These are phyloP conservation scores for Neophaeococcomyces mojaviensis DNA, from an alignment of 2,329 filamentous ascomycete genomes.

Conservation along the genomic window DNA sequence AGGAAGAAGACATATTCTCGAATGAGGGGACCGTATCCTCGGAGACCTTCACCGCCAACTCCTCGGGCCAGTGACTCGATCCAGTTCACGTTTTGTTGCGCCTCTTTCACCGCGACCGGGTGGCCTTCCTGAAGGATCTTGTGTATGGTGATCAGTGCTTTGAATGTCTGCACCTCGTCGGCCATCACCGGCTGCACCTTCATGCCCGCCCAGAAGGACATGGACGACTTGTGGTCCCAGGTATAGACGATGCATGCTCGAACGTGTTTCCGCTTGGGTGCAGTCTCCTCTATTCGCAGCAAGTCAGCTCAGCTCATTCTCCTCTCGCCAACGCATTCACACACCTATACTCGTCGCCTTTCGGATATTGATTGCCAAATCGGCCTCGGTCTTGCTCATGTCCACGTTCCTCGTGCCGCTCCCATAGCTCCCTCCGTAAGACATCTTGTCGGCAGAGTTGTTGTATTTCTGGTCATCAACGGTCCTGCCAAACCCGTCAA, in stretches of 20 bases:
- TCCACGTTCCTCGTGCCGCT: conserved; percentile 21
- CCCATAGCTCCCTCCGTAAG: conserved; percentile 14
- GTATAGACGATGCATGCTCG: conserved; percentile 97
- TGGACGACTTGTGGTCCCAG: conserved; percentile 95
- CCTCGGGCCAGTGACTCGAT: conserved; percentile 86
- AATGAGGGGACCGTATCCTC: conserved; percentile 83
- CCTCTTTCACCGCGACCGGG: conserved; percentile 77
- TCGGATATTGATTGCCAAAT: conserved; percentile 59
- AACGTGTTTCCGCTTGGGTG: conserved; percentile 68
- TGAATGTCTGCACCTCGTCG: conserved; percentile 98
- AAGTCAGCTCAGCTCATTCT: background rate
- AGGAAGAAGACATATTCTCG: conserved; percentile 95
- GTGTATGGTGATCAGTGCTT: conserved; percentile 92
- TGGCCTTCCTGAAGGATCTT: conserved; percentile 97
- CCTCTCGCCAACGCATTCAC: conserved; percentile 12
- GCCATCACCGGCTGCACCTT: conserved; percentile 88
- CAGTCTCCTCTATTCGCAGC: conserved; percentile 35
- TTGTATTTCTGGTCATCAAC: conserved; percentile 13
- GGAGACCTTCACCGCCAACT: conserved; percentile 65
- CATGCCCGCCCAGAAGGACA: conserved; percentile 82
- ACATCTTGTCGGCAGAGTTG: conserved; percentile 14
- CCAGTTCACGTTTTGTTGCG: conserved; percentile 81
- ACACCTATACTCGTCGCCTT: conserved; percentile 58
- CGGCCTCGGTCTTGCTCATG: conserved; percentile 46
- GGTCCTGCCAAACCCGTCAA: conserved; percentile 18